Conservation (phyloP, 495 filamentous ascomycete species). For the Neurospora sp. region DNA sequence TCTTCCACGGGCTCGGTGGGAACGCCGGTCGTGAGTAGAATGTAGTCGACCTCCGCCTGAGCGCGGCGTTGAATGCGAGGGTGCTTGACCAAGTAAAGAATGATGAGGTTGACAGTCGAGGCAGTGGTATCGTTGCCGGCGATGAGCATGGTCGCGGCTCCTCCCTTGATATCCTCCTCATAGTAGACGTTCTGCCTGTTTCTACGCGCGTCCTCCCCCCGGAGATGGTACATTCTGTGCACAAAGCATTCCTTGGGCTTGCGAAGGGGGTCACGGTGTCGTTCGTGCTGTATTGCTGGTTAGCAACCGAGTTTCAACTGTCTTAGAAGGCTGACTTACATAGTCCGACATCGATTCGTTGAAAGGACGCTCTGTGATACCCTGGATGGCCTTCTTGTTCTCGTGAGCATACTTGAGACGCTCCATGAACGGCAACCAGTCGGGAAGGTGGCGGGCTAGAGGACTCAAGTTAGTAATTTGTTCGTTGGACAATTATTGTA, state of each 20-base stretch:
- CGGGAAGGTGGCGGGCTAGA: slow-evolving; percentile 28
- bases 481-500: not conserved
- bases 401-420: slow-evolving; percentile 26
- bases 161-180: slow-evolving; percentile 39
- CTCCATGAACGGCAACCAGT: slow-evolving; percentile 34
- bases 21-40: slow-evolving; percentile 9
- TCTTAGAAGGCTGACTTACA: slow-evolving; percentile 5
- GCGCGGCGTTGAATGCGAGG: slow-evolving; percentile 41
- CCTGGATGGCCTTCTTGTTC: slow-evolving; percentile 27
- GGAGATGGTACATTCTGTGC: not conserved
- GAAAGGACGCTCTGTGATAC: slow-evolving; percentile 21
- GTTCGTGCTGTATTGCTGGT: not conserved
- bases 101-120: slow-evolving; percentile 29
- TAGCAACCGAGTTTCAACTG: not conserved
- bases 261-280: not conserved
- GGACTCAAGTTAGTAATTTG: not conserved
- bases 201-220: not conserved
- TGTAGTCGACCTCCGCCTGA: slow-evolving; percentile 48
- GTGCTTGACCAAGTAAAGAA: slow-evolving; percentile 34
- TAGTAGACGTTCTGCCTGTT: slow-evolving; percentile 26
- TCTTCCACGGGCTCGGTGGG: not conserved
- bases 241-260: not conserved
- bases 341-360: slow-evolving; percentile 17
- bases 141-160: slow-evolving; percentile 39
- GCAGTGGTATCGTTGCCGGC: slow-evolving; percentile 41